Evolutionary conservation across 495 filamentous ascomycete genomes (phyloP), one percentile per base, ranked within the genome.

Genomic region (Astrothelium macrocarpum): DNA sequence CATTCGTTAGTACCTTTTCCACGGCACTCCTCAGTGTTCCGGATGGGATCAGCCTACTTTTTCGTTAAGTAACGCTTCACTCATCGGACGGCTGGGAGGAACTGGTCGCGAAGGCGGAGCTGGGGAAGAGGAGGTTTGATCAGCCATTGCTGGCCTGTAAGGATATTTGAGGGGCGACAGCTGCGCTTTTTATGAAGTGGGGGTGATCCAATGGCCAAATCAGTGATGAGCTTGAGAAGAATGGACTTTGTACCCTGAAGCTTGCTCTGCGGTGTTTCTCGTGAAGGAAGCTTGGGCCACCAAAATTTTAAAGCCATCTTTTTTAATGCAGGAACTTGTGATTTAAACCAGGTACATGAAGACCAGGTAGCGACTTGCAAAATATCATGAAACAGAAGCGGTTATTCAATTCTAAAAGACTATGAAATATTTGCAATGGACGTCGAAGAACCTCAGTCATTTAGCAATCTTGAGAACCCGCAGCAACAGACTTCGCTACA

Each of bases 61-160:
- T 76, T 96, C 91, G 78, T 95, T 96, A 66, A 96, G 81, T 71
- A 96, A 81, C 69, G 91, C 89, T 79, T 96, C 91, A 79, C 90
- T 94, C 79, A 95, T 87, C 64, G 91, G 91, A 74, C 89, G 87
- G 73, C 74, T 82, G 53, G 82, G 78, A 68, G 81, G 80, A 66
- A 75, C 67, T 58, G 78, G 73, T 42, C 77, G 76, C 64, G 78
- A 70, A 0, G 72, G 77, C 12, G 43, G 43, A 23, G 64, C 67
- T 66, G 80, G 72, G 73, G 74, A 75, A 72, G 81, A 71, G 69
- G 79, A 73, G 66, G 74, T 77, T 62, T 76, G 78, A 72, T 84
- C 82, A 71, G 82, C 79, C 83, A 86, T 86, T 25, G 78, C 76
- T 68, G 74, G 61, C 60, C 67, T 14, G 28, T 60, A 10, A 25